Base-by-base conservation (phyloP, 495 filamentous ascomycete genomes). In the Podospora anserina region DNA sequence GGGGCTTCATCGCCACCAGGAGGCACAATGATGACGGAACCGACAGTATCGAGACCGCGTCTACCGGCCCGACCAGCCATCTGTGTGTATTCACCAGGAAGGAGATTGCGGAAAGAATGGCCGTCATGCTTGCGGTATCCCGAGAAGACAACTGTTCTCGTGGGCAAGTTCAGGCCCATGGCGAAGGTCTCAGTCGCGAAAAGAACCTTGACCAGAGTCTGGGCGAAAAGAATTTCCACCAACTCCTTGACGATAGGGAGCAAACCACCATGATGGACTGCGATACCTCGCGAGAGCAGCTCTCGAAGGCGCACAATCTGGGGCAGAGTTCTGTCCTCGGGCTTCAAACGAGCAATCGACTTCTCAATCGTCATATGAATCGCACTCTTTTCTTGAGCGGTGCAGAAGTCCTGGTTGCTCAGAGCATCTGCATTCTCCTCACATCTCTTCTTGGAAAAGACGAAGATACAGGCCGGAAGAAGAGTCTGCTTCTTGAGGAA, bases 121-220 rank as follows among this genome's bases (percentile, higher is more conserved):
- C 94, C 95, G 75, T 98, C 95, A 69, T 96, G 93, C 75, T 99
- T 99, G 62, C 96, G 88, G 78, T 92, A 97, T 16, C 96, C 96
- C 56, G 95, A 98, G 76, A 99, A 99, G 11, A 97, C 94, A 2
- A 99, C 95, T 1, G 95, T 99, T 70, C 95, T 87, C 7, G 95
- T 99, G 16, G 95, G 95, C 66, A 99, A 80, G 73, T 99, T 99
- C 23, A 99, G 81, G 53, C 95, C 95, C 95, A 99, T 99, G 32
- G 95, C 95, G 78, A 99, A 99, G 0, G 95, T 99, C 77, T 99
- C 95, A 0, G 95, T 99, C 1, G 95, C 95, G 74, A 99, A 99
- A 18, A 99, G 85, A 16, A 98, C 90, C 77, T 98, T 99, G 34
- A 99, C 96, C 65, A 99, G 77, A 0, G 94, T 95, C 76, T 89